These are phyloP conservation scores for Poronia punctata DNA, from an alignment of 495 filamentous ascomycete genomes.

Conservation along the genomic window DNA sequence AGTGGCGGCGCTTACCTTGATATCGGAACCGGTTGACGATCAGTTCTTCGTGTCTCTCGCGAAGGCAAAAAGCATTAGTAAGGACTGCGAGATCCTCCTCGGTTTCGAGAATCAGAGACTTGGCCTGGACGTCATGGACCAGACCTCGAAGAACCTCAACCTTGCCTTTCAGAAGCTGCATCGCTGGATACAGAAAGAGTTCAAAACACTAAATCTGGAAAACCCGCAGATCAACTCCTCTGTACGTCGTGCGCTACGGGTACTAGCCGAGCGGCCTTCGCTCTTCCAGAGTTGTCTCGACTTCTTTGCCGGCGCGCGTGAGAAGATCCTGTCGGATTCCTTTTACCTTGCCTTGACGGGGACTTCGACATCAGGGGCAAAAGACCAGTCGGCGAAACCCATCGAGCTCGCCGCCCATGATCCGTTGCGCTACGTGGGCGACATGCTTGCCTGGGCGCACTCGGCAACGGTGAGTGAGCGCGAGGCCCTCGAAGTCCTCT, in stretches of 20 bases:
- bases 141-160: conserved; percentile 79
- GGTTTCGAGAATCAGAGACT: conserved; percentile 85
- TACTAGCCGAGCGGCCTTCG: conserved; percentile 81
- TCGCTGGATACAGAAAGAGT: conserved; percentile 88
- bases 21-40: conserved; percentile 74
- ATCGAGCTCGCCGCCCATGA: conserved; percentile 94
- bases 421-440: conserved; percentile 83
- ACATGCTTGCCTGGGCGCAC: conserved; percentile 97
- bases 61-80: conserved; percentile 78
- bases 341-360: conserved; percentile 90
- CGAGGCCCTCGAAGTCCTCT: conserved; percentile 85
- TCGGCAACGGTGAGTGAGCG: conserved; percentile 89
- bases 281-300: conserved; percentile 92
- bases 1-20: conserved; percentile 59
- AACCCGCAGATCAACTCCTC: conserved; percentile 86
- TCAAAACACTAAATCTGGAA: conserved; percentile 87
- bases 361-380: conserved; percentile 37
- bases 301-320: conserved; percentile 85
- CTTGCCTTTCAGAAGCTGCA: conserved; percentile 90
- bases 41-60: conserved; percentile 75
- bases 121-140: conserved; percentile 83
- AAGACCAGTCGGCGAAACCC: conserved; percentile 61
- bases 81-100: conserved; percentile 80
- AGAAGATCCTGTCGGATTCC: conserved; percentile 78
- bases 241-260: conserved; percentile 76